These are phyloP conservation scores for Coleophoma eucalyptorum DNA, from an alignment of 2,329 filamentous ascomycete genomes.

Conservation along the genomic window DNA sequence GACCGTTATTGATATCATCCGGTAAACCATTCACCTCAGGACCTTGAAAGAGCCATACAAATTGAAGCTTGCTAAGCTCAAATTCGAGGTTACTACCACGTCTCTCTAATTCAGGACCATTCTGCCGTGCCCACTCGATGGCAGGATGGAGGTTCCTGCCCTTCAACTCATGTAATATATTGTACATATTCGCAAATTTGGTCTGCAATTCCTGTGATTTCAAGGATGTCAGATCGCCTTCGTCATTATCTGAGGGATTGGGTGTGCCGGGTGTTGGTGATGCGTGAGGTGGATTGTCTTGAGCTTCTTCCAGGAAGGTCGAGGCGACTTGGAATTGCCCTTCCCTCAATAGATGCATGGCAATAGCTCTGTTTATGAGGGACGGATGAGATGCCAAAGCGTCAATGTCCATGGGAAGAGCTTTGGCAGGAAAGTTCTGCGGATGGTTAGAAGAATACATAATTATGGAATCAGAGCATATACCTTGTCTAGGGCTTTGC, in stretches of 20 bases:
- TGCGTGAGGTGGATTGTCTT: conserved; percentile 37
- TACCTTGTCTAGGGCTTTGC: conserved; percentile 81
- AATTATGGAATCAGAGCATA: conserved; percentile 6
- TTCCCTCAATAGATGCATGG: conserved; percentile 93
- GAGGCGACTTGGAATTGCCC: conserved; percentile 87
- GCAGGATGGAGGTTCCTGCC: conserved; percentile 73
- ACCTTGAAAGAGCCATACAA: conserved; percentile 80
- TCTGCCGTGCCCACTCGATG: conserved; percentile 77
- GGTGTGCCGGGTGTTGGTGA: conserved; percentile 25
- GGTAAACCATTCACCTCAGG: conserved; percentile 49
- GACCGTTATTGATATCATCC: conserved; percentile 51
- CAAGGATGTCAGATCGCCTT: conserved; percentile 47
- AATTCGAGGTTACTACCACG: conserved; percentile 93
- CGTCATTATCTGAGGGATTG: conserved; percentile 27
- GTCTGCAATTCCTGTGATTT: conserved; percentile 68
- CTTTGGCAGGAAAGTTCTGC: conserved; percentile 40
- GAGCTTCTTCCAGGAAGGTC: conserved; percentile 75
- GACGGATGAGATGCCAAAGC: conserved; percentile 70
- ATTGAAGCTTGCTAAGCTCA: conserved; percentile 86
- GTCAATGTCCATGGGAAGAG: conserved; percentile 75
- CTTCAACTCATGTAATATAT: conserved; percentile 76
- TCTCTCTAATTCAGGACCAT: conserved; percentile 68
- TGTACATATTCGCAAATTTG: conserved; percentile 87
- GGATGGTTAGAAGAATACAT: conserved; percentile 4
- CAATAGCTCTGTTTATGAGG: conserved; percentile 88